Evolutionary conservation across 768 basidiomycete genomes (phyloP).

Genomic region (Suillus subluteus): DNA sequence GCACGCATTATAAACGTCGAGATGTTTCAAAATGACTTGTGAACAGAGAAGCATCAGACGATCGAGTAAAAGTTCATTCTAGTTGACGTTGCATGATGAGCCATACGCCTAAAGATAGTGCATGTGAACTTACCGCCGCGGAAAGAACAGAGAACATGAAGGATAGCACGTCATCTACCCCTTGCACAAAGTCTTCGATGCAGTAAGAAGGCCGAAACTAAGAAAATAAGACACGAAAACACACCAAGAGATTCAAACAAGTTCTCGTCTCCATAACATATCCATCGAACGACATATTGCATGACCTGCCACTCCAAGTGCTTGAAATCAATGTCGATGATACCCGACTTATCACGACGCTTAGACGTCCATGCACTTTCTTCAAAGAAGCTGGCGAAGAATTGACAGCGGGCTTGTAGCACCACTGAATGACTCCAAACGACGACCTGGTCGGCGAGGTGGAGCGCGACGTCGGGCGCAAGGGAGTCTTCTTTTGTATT

Average conservation of each 20-base stretch:
- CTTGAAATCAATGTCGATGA: slow-evolving; percentile 65
- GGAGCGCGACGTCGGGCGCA: slow-evolving; percentile 70
- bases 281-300: slow-evolving; percentile 71
- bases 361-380: slow-evolving; percentile 78
- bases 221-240: slow-evolving; percentile 24
- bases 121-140: slow-evolving; percentile 62
- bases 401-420: slow-evolving; percentile 80
- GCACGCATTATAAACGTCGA: slow-evolving; percentile 76
- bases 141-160: slow-evolving; percentile 88
- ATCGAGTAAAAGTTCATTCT: slow-evolving; percentile 92
- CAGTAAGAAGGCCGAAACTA: slow-evolving; percentile 9
- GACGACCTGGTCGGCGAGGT: slow-evolving; percentile 60
- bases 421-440: slow-evolving; percentile 73
- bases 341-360: slow-evolving; percentile 57
- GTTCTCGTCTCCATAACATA: slow-evolving; percentile 75
- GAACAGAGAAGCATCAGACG: slow-evolving; percentile 86
- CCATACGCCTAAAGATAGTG: background rate
- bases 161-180: slow-evolving; percentile 77
- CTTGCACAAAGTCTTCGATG: slow-evolving; percentile 59
- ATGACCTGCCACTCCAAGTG: slow-evolving; percentile 78
- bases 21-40: slow-evolving; percentile 63
- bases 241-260: slow-evolving; percentile 75
- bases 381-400: slow-evolving; percentile 85
- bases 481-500: slow-evolving; percentile 33
- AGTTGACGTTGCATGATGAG: background rate